Base-by-base conservation (phyloP, 2,329 filamentous ascomycete species). In the Ceratocystis lukuohia region DNA sequence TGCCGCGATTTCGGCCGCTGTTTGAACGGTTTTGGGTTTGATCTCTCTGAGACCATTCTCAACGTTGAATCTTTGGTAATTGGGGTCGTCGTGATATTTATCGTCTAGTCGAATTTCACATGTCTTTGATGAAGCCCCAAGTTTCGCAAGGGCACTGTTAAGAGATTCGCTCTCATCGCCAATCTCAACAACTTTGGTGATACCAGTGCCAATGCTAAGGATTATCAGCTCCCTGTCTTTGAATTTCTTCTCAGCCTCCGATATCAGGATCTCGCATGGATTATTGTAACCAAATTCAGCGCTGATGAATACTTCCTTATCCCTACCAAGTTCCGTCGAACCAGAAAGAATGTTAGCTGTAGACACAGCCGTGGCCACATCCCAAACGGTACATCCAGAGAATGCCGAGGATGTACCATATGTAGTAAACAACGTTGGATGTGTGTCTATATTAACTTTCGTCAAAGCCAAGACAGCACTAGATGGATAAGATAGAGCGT, bases 241-340 rank as follows among this genome's bases (percentile, higher is more conserved):
- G 48, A 72, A 74, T 53, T 71, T 68, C 1, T 50, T 61, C 56
- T 67, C 30, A 6, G 74, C 74, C 62, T 74, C 73, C 2, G 70
- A 62, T 5, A 74, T 70, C 12, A 75, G 68, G 1, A 72, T 68
- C 30, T 73, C 69, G 61, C 70, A 71, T 28, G 74, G 73, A 57
- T 75, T 75, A 63, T 75, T 75, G 44, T 72, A 69, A 1, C 72
- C 72, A 25, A 74, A 70, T 0, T 69, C 73, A 2, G 71, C 72
- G 56, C 74, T 72, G 22, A 75, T 69, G 46, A 72, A 74, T 22
- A 72, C 71, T 1, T 72, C 66, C 4, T 65, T 66, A 8, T 73
- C 70, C 8, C 70, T 69, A 33, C 72, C 72, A 7, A 73, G 12
- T 28, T 69, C 64, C 30, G 72, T 71, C 3, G 73, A 68, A 37